Conservation (phyloP, 805 yeast species). For the Yueomyces sp. region DNA sequence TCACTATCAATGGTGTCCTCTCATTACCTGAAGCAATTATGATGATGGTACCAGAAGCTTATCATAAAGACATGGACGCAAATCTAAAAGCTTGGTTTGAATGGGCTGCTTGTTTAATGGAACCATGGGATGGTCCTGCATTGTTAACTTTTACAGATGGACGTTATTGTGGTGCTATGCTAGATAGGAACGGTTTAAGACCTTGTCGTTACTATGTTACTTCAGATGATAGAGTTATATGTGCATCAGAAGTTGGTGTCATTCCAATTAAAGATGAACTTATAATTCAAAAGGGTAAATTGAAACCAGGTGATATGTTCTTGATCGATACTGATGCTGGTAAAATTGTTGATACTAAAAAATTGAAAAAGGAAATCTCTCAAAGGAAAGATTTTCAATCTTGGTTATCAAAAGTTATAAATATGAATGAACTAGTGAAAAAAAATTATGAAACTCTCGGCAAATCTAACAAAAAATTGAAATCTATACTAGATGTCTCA, state of each 20-base stretch:
- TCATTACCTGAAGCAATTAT: constrained; percentile 94
- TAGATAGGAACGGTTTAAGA: constrained; percentile 94
- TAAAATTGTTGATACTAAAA: constrained; percentile 83
- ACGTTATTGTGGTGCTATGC: constrained; percentile 94
- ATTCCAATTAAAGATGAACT: constrained; percentile 75
- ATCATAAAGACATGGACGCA: constrained; percentile 95
- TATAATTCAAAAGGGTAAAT: constrained; percentile 80
- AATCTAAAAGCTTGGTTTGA: constrained; percentile 90
- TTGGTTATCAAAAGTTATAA: constrained; percentile 81
- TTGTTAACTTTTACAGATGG: constrained; percentile 94
- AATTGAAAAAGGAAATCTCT: constrained; percentile 69
- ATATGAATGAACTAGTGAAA: constrained; percentile 58
- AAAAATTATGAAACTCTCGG: constrained; percentile 29
- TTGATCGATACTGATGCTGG: constrained; percentile 91
- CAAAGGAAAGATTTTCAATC: constrained; percentile 81
- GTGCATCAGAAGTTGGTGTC: constrained; percentile 98
- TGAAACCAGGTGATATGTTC: constrained; percentile 93
- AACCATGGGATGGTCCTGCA: constrained; percentile 99
- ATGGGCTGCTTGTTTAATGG: constrained; percentile 99
- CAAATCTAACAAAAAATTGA: constrained; percentile 6
- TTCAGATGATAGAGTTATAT: constrained; percentile 86
- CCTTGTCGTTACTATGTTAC: constrained; percentile 97
- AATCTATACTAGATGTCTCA: constrained; percentile 19
- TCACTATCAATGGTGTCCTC: constrained; percentile 82
- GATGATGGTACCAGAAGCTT: constrained; percentile 95